These are phyloP conservation scores for Botrytis cinerea DNA, from an alignment of 2,329 filamentous ascomycete species.

Conservation along the genomic window DNA sequence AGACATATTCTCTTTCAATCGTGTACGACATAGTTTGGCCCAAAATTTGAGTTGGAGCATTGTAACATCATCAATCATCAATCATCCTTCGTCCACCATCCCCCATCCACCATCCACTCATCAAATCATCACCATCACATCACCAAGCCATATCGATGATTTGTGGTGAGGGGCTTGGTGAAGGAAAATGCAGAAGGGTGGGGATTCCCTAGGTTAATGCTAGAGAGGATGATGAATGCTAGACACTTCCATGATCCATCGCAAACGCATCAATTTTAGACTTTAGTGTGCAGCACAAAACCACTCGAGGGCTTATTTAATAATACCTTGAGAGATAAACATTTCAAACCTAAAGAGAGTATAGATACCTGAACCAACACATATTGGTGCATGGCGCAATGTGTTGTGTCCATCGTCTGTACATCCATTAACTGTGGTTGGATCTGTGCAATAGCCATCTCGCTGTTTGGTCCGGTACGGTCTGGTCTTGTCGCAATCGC, in stretches of 20 bases:
- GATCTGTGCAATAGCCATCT: neutral
- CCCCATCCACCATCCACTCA: too few species aligned
- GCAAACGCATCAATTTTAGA: constrained; percentile 11
- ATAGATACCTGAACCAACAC: neutral
- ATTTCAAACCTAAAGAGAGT: constrained; percentile 8
- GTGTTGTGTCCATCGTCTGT: constrained; percentile 11
- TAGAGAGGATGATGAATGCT: neutral
- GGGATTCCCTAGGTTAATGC: constrained; percentile 1
- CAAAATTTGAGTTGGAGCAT: constrained; percentile 5
- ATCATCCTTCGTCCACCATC: too few species aligned
- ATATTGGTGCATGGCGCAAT: constrained; percentile 10
- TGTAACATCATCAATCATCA: constrained; percentile 7
- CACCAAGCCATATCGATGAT: constrained; percentile 1
- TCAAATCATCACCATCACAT: neutral
- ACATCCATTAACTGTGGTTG: neutral
- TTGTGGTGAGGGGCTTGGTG: constrained; percentile 10
- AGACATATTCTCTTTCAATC: constrained; percentile 17
- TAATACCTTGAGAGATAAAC: constrained; percentile 7
- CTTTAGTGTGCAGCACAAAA: constrained; percentile 7
- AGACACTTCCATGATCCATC: constrained; percentile 5
- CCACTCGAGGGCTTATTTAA: neutral
- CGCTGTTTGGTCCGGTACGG: neutral
- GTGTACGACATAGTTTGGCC: constrained; percentile 23
- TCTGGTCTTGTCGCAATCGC: neutral
- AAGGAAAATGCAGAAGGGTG: constrained; percentile 12